Percentiles rank a stretch among this genome's conserved stretches.
Evolutionary conservation across 257 asterid species (phyloP).

Genomic region (Forsythia viridissima): DNA sequence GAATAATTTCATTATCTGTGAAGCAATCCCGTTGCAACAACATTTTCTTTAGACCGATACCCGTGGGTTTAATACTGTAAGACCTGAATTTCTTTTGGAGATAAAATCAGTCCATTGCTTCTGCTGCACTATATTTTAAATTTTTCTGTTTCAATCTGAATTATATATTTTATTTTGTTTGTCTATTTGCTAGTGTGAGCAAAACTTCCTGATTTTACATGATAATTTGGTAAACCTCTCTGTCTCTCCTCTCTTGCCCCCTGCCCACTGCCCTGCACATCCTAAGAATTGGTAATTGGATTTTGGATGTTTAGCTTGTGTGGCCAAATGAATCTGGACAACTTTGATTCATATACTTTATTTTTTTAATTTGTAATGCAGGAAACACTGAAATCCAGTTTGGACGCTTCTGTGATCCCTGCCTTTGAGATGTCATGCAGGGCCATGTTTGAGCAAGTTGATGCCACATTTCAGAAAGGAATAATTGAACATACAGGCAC

Average conservation of each 20-base stretch:
- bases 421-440: slow-evolving; percentile 96
- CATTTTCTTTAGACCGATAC: background rate
- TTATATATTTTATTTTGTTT: background rate
- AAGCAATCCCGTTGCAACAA: background rate
- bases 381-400: slow-evolving; percentile 72
- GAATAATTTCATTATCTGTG: background rate
- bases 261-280: background rate
- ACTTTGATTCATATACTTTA: background rate
- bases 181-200: background rate
- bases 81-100: background rate
- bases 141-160: background rate
- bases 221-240: background rate
- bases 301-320: background rate
- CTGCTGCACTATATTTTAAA: background rate
- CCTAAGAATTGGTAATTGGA: background rate
- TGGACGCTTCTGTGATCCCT: slow-evolving; percentile 86
- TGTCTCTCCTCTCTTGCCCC: background rate
- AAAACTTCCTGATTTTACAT: background rate
- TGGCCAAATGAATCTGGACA: background rate
- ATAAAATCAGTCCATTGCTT: background rate
- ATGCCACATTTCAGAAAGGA: slow-evolving; percentile 87
- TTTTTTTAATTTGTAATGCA: slow-evolving; percentile 40
- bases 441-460: slow-evolving; percentile 95
- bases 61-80: background rate
- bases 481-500: slow-evolving; percentile 70